Evolutionary conservation across 116 monocot genomes (phyloP).

Genomic region (Phalaenopsis hybrid): DNA sequence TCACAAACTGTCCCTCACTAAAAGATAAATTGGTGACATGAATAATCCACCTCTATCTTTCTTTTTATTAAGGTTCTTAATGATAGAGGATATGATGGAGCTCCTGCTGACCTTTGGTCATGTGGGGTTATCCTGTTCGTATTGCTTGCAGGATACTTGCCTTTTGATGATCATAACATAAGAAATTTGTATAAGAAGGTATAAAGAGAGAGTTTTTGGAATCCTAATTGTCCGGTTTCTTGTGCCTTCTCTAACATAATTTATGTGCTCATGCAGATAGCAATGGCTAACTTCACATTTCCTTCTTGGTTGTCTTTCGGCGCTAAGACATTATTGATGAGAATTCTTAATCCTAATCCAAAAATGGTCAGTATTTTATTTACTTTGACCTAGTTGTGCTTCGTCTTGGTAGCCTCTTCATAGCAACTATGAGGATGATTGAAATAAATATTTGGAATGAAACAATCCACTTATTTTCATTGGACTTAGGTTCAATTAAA

Average conservation of each 20-base stretch:
- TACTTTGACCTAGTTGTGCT: background rate
- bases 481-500: too few relatives aligned
- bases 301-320: conserved; percentile 86
- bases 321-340: conserved; percentile 60
- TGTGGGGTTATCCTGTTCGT: conserved; percentile 86
- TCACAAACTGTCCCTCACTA: too few relatives aligned
- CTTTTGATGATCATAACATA: conserved; percentile 84
- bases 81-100: conserved; percentile 85
- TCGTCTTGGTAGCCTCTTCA: too few relatives aligned
- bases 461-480: too few relatives aligned
- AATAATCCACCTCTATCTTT: background rate
- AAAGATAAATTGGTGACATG: background rate
- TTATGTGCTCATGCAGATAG: conserved; percentile 55
- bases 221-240: background rate
- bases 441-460: too few relatives aligned
- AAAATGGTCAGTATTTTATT: conserved; percentile 48
- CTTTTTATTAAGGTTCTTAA: conserved; percentile 47
- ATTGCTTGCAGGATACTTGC: conserved; percentile 84
- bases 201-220: conserved; percentile 11
- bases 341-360: conserved; percentile 90
- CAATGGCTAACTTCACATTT: conserved; percentile 64
- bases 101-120: conserved; percentile 83
- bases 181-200: conserved; percentile 76
- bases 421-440: too few relatives aligned
- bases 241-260: conserved; percentile 4